phyloP scores from a whole-genome alignment of 2,329 filamentous ascomycete species.

The Penicillium sp. region DNA sequence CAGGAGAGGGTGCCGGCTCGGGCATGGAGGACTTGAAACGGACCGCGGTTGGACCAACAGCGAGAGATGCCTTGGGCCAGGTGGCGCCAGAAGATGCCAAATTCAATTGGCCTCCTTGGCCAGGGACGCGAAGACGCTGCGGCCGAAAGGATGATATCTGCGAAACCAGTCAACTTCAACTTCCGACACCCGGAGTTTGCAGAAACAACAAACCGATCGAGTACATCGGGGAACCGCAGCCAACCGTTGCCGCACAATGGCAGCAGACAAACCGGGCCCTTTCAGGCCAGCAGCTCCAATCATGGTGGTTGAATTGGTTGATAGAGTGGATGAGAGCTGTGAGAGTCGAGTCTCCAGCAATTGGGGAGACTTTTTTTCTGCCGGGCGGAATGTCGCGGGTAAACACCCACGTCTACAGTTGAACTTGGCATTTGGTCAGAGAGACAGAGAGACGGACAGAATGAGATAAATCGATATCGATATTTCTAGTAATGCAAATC shows the following conservation, averaged over 20 bases:
- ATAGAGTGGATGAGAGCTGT: constrained; percentile 9
- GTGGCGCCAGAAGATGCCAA: constrained; percentile 20
- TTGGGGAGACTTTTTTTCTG: constrained; percentile 34
- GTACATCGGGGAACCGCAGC: constrained; percentile 27
- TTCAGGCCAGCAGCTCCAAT: constrained; percentile 53
- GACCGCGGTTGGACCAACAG: constrained; percentile 24
- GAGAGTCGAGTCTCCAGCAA: constrained; percentile 23
- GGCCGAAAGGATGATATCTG: constrained; percentile 37
- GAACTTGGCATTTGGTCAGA: background rate
- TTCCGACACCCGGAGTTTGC: constrained; percentile 1
- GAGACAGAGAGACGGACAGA: background rate
- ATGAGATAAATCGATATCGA: background rate
- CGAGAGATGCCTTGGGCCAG: constrained; percentile 23
- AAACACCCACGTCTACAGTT: constrained; percentile 11
- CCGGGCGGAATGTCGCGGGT: constrained; percentile 29
- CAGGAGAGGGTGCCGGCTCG: constrained; percentile 12
- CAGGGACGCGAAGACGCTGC: constrained; percentile 20
- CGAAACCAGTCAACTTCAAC: constrained; percentile 16
- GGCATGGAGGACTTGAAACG: constrained; percentile 41
- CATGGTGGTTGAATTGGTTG: constrained; percentile 40
- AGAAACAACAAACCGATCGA: constrained; percentile 34
- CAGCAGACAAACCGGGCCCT: constrained; percentile 45
- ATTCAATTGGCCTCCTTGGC: constrained; percentile 19
- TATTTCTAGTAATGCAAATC: constrained; percentile 6
- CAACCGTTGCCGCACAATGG: constrained; percentile 30